These are phyloP conservation scores for Furcasterigmium furcatum DNA, from an alignment of 2,329 filamentous ascomycete species.

Conservation along the genomic window DNA sequence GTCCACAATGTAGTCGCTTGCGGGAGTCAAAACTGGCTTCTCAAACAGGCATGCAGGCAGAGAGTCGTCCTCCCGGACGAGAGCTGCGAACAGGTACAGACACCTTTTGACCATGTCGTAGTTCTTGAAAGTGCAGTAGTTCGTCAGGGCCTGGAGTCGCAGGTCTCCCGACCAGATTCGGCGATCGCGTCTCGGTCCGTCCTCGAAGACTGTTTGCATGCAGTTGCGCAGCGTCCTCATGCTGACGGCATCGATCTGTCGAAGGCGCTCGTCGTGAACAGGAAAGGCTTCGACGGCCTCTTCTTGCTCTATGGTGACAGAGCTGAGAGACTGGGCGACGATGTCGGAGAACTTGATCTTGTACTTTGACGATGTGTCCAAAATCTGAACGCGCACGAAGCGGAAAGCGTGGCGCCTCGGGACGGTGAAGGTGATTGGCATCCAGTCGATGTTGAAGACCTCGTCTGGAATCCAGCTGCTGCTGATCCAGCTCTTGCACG, in stretches of 20 bases:
- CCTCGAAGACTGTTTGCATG: constrained; percentile 35
- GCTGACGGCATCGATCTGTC: constrained; percentile 23
- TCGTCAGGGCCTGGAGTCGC: constrained; percentile 29
- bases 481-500: constrained; percentile 30
- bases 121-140: constrained; percentile 30
- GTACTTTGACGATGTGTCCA: constrained; percentile 29
- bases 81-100: constrained; percentile 28
- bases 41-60: constrained; percentile 30
- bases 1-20: constrained; percentile 30
- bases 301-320: constrained; percentile 13
- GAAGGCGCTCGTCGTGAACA: constrained; percentile 16
- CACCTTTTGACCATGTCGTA: constrained; percentile 28
- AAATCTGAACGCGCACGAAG: constrained; percentile 25
- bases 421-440: constrained; percentile 22
- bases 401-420: constrained; percentile 27
- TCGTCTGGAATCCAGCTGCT: constrained; percentile 33
- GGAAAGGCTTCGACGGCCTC: constrained; percentile 11
- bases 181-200: constrained; percentile 29
- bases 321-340: constrained; percentile 21
- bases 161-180: constrained; percentile 31
- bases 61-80: constrained; percentile 24
- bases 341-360: constrained; percentile 25
- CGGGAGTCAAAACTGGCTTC: constrained; percentile 21
- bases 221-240: constrained; percentile 29
- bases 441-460: constrained; percentile 27